Conservation (phyloP, 169 alveolate genomes). For the Plasmodium blacklocki region DNA sequence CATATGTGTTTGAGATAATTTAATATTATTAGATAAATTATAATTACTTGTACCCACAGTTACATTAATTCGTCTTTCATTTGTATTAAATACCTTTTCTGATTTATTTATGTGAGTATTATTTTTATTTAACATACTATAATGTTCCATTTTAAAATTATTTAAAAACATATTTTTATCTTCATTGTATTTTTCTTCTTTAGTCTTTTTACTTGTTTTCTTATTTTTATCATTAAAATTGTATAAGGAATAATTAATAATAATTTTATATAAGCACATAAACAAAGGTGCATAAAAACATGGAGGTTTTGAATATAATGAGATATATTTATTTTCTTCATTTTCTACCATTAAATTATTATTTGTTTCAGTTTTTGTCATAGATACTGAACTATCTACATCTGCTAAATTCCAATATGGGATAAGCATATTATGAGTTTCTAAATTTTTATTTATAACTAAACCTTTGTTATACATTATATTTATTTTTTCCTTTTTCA, state of each 20-base stretch:
- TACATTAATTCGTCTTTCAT: constrained; percentile 17
- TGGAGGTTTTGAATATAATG: constrained; percentile 72
- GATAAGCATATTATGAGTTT: constrained; percentile 30
- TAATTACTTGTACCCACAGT: neutral
- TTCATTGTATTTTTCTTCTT: constrained; percentile 49
- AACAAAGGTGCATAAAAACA: constrained; percentile 75
- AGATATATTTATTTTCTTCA: constrained; percentile 62
- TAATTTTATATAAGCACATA: constrained; percentile 72
- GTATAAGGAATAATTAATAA: constrained; percentile 54
- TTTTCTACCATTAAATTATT: constrained; percentile 38
- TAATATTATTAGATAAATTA: neutral
- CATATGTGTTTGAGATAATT: neutral
- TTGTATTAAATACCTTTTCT: constrained; percentile 9
- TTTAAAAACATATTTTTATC: constrained; percentile 7
- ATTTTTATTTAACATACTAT: neutral
- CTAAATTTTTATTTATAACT: constrained; percentile 50
- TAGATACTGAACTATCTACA: constrained; percentile 37
- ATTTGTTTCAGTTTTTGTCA: constrained; percentile 17
- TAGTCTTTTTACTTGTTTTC: constrained; percentile 43
- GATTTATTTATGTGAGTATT: constrained; percentile 5
- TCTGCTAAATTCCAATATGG: constrained; percentile 76
- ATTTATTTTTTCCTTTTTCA: constrained; percentile 22
- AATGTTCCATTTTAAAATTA: constrained; percentile 8
- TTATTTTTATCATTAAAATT: constrained; percentile 73
- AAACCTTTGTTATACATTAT: constrained; percentile 69